Conservation (phyloP, 23 red algal species). For the Gracilariopsis chorda region DNA sequence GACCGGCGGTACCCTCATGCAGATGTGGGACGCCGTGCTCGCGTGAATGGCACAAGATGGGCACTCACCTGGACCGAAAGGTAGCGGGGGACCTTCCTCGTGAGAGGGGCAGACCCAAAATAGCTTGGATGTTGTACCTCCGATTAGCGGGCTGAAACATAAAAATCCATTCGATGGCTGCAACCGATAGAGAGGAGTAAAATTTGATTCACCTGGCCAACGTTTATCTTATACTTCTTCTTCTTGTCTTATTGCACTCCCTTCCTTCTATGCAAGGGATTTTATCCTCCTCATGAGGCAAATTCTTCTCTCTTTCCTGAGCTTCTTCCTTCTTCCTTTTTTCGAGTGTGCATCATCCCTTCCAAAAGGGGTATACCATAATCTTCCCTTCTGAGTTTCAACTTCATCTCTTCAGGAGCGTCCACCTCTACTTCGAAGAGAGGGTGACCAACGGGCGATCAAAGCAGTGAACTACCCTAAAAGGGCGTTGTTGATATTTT, state of each 20-base stretch:
- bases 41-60: neutral
- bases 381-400: no score
- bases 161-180: neutral
- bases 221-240: neutral
- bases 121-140: neutral
- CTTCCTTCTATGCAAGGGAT: neutral
- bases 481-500: no score
- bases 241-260: neutral
- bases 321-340: no score
- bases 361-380: no score
- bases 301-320: no score
- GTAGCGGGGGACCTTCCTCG: neutral
- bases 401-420: no score
- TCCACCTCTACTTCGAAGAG: no score
- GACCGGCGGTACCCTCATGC: neutral
- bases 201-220: neutral
- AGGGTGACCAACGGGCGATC: no score
- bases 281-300: neutral
- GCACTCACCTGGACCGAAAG: no score
- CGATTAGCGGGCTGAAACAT: neutral
- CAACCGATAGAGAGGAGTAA: neutral
- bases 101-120: neutral
- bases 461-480: no score
- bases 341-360: no score
- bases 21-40: neutral